phyloP scores from a whole-genome alignment of 2,329 filamentous ascomycete genomes.

The Phialophora tarda region DNA sequence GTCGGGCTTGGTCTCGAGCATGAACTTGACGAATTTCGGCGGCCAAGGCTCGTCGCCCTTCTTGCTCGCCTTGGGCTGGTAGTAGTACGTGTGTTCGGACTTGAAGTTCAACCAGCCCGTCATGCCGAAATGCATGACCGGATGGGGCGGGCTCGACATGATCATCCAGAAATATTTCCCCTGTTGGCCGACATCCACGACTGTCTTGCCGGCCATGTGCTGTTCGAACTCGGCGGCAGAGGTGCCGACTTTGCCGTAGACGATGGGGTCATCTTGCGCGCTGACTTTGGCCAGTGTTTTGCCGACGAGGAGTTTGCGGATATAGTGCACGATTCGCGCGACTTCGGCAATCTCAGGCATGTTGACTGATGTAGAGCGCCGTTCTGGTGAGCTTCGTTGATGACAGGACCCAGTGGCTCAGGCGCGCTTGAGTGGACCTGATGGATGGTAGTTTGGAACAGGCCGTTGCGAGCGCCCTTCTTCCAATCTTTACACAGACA shows the following conservation, averaged over 20 bases:
- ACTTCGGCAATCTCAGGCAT: slow-evolving; percentile 66
- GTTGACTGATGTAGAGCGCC: not conserved
- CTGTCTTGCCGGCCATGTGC: slow-evolving; percentile 75
- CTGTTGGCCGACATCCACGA: slow-evolving; percentile 75
- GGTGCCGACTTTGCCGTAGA: slow-evolving; percentile 91
- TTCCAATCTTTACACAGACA: not conserved
- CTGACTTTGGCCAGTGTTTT: slow-evolving; percentile 74
- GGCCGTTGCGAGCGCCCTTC: not conserved
- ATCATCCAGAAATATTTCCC: slow-evolving; percentile 98
- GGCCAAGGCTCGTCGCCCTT: slow-evolving; percentile 72
- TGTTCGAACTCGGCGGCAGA: slow-evolving; percentile 74
- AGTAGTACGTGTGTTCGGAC: slow-evolving; percentile 77
- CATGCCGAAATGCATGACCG: slow-evolving; percentile 85
- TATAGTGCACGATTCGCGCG: slow-evolving; percentile 82
- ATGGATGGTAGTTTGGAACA: not conserved
- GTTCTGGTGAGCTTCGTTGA: not conserved
- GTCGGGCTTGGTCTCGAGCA: slow-evolving; percentile 68
- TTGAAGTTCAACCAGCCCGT: slow-evolving; percentile 86
- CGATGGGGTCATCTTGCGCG: slow-evolving; percentile 77
- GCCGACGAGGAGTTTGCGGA: slow-evolving; percentile 81
- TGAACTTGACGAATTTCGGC: slow-evolving; percentile 87
- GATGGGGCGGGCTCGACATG: slow-evolving; percentile 77
- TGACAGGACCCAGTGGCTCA: not conserved
- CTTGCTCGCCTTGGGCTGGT: slow-evolving; percentile 65
- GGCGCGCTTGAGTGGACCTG: not conserved